Base-by-base conservation (phyloP, 2,329 filamentous ascomycete genomes). In the Stromatinia cepivora region DNA sequence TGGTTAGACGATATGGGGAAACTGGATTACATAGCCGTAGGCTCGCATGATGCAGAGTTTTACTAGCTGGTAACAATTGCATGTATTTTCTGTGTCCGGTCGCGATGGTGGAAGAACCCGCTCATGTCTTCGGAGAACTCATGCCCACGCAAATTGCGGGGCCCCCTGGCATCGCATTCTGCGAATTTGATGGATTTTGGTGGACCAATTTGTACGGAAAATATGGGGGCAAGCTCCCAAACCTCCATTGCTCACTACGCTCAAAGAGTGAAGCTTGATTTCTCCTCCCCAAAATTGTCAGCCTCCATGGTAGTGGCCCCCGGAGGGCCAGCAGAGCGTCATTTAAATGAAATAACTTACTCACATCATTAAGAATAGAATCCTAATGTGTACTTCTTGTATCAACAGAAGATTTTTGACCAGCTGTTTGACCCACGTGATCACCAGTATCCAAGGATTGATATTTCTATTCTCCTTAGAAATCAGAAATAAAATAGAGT, bases 151-250 rank as follows among this genome's bases (percentile, higher is more conserved):
- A 91, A 76, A 77, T 91, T 90, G 48, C 82, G 81, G 22, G 88
- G 88, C n/a, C 88, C 77, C 4, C 83, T 79, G 0, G 87, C 89
- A 75, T 92, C 89, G 63, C 84, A 86, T 72, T 91, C 88, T 36
- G 87, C 85, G 53, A 84, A 83, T 69, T 87, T 84, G 61, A 91
- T 82, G 84, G 90, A 87, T 76, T 85, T 86, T 2, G 90, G 89
- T 66, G 92, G 81, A 1, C 89, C 89, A 71, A 90, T 83, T 75
- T 91, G 88, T 75, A 89, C 90, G 0, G 87, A 86, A 46, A 90
- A 88, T 7, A 91, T n/a, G n/a, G n/a, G 36, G 9, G 36, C 9
- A 39, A 39, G 36, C 9, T 6, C 48, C n/a, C 9, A 13, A 15
- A n/a, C 3, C n/a, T 22, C 9, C 48, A 52, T 52, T 25, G 48